Base-by-base conservation (phyloP, 352 stramenopile species). In the Phytophthora vignae region DNA sequence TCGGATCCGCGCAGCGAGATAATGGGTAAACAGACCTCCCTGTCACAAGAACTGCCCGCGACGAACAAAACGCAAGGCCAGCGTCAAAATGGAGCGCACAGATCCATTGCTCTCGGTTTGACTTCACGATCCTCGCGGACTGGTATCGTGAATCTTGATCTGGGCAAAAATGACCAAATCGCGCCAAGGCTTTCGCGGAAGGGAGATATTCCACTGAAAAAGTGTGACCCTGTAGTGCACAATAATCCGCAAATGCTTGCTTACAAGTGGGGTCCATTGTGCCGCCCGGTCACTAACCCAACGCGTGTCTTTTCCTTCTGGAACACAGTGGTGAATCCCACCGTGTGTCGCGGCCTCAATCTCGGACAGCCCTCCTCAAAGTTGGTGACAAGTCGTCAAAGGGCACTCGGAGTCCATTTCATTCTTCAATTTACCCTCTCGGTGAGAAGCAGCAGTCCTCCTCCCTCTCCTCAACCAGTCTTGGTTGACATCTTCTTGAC, bases 401-500 rank as follows among this genome's bases (percentile, higher is more conserved):
- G 46, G 25, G n/a, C 42, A 31, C 15, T 19, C 25, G 11, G 8
- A 33, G 29, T 33, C 31, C 31, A 36, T 3, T 27, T 60, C 68
- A 75, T 70, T 75, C 55, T 57, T 61, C 55, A 75, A 55, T 67
- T 67, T 57, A 33, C 68, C 69, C 31, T 52, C 67, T 69, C 11
- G 29, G 55, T n/a, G 22, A 68, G 40, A 69, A 73, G 60, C 36
- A 65, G 21, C 60, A 21, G 42, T n/a, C 14, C 25, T 4, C 2
- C 25, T 29, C 21, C 50, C 50, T 49, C 60, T 49, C 27, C 29
- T 42, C 40, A 59, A 63, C 59, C 53, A 36, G 17, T 42, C 44
- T 62, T 21, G 53, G 52, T 66, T 73, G 40, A 29, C 44, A 55
- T 50, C 59, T 50, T 50, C 59, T 50, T 67, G n/a, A 61, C 42